Evolutionary conservation across 495 filamentous ascomycete genomes (phyloP).

Genomic region (Polyplosphaeria fusca): DNA sequence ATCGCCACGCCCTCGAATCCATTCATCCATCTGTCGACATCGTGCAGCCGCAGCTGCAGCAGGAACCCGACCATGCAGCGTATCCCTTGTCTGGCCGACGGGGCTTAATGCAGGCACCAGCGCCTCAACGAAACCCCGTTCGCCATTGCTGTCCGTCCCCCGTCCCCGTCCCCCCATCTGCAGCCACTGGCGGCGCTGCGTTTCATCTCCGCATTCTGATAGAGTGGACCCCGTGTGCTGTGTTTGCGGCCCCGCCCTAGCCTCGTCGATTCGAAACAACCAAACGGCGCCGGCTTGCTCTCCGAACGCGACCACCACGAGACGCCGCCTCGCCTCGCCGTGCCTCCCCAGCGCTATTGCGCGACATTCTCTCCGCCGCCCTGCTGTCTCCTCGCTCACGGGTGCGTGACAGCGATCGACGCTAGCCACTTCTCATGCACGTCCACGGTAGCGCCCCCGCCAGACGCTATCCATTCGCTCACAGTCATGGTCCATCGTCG

Average conservation of each 20-base stretch:
- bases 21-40: no score
- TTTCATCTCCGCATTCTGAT: constrained; percentile 29
- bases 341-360: background rate
- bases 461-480: background rate
- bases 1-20: constrained; percentile 18
- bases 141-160: no score
- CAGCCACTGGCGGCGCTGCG: constrained; percentile 9
- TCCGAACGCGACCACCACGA: background rate
- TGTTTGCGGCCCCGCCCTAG: constrained; percentile 13
- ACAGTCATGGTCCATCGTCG: background rate
- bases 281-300: background rate
- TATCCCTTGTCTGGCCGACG: no score
- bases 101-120: no score
- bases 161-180: background rate
- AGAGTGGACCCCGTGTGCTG: constrained; percentile 7
- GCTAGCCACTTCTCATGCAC: background rate
- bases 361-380: background rate
- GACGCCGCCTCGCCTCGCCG: background rate
- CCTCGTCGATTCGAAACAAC: background rate
- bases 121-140: background rate
- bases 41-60: no score
- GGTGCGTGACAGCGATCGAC: background rate
- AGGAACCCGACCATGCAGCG: no score
- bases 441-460: background rate
- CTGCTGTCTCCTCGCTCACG: background rate